A percentile compares a stretch with the other conserved stretches of the same genome.
Evolutionary conservation across 352 stramenopile species (phyloP).

Genomic region (Pythium diclinum): DNA sequence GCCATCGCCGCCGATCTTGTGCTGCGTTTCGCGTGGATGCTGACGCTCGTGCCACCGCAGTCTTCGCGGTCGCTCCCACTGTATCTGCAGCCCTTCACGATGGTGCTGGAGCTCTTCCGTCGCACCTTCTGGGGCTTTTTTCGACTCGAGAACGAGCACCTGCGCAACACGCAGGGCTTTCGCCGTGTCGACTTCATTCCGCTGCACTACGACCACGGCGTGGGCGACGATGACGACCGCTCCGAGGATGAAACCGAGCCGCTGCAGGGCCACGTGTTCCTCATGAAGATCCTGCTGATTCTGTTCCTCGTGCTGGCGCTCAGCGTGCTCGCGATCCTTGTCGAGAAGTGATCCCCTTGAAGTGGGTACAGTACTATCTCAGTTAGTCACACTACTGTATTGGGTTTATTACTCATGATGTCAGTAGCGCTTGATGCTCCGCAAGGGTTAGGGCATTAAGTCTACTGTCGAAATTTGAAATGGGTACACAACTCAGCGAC

Average conservation of each 20-base stretch:
- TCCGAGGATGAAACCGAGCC: slow-evolving; percentile 33
- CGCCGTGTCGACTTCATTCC: slow-evolving; percentile 81
- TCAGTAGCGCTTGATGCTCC: neutral
- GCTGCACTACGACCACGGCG: slow-evolving; percentile 75
- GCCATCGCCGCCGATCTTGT: slow-evolving; percentile 79
- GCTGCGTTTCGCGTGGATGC: slow-evolving; percentile 77
- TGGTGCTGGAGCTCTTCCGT: slow-evolving; percentile 81
- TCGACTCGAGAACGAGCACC: slow-evolving; percentile 79
- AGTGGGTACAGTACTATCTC: neutral
- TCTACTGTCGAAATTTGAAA: slow-evolving; percentile 1
- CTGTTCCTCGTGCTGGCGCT: slow-evolving; percentile 37
- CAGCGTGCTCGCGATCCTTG: slow-evolving; percentile 34
- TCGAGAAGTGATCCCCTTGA: slow-evolving; percentile 27
- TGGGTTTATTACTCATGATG: neutral
- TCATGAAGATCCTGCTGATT: slow-evolving; percentile 40
- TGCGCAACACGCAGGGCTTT: slow-evolving; percentile 85
- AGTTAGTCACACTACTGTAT: neutral
- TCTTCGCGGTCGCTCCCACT: slow-evolving; percentile 55
- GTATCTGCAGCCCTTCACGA: slow-evolving; percentile 84
- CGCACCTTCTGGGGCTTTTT: slow-evolving; percentile 89
- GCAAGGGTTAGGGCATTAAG: neutral
- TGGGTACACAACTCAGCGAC: slow-evolving; percentile 2
- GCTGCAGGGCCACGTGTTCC: slow-evolving; percentile 32
- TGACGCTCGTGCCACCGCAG: slow-evolving; percentile 73
- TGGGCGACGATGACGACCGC: slow-evolving; percentile 43